Evolutionary conservation across 139 green algal genomes (phyloP), one percentile per base, ranked within the genome.

Genomic region (Pseudopediastrum boryanum): DNA sequence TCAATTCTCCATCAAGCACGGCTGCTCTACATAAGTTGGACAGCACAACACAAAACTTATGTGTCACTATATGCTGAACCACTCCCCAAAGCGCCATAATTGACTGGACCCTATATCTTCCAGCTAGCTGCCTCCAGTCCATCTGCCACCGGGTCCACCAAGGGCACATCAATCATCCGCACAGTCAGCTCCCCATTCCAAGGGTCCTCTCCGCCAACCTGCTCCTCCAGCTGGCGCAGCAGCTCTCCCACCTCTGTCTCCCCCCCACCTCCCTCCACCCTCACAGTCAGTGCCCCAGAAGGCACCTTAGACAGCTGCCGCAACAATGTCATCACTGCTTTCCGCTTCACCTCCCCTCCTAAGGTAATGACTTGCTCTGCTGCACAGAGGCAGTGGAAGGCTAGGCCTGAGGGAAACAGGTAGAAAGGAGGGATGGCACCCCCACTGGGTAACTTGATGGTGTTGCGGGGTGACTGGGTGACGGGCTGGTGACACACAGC

Each of bases 391-490:
- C 66, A 68, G 25, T 78, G 58, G 59, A 64, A 78, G 2, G 67
- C 77, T 13, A 64, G 77, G 16, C 67, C 54, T 23, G 67, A 93
- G 21, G 94, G 92, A 83, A 95, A 97, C 2, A 95, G 54, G 71
- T 90, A 96, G 70, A 94, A 90, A 27, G 73, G 84, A 21, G 86
- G 92, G n/a, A 96, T 36, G 2, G 78, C 67, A 5, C 90, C 93
- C 19, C 85, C 89, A 31, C 74, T 50, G 42, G 79, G 61, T 4
- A 77, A 61, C 7, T 44, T 46, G 7, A 36, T 2, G n/a, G 61
- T 51, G 48, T 69, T 79, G 43, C 77, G 82, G 21, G 65, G 75
- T 71, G 71, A 52, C 42, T 83, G 65, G 21, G 65, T 50, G 19
- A 96, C 64, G 35, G 81, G 51, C 21, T 85, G 63, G 3, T 83